phyloP scores from a whole-genome alignment of 139 green algal species.

The Diplosphaera chodatii region DNA sequence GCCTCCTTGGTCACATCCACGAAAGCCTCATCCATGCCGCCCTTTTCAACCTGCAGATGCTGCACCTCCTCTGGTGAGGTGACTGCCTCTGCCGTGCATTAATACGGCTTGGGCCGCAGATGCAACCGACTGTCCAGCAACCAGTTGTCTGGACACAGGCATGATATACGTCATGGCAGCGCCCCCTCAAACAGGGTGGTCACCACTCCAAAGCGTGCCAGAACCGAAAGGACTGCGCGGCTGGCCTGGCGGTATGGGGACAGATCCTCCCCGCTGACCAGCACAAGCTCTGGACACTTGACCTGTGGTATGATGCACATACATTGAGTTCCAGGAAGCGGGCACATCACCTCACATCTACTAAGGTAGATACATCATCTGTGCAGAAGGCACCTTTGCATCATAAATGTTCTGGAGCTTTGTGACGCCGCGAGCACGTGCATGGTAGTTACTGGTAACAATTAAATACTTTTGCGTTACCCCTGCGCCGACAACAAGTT shows the following conservation, averaged over 20 bases:
- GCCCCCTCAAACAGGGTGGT: too few species aligned
- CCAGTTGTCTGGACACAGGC: too few species aligned
- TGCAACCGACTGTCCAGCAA: too few species aligned
- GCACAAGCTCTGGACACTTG: slow-evolving; percentile 47
- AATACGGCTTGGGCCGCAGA: too few species aligned
- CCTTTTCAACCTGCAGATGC: slow-evolving; percentile 30
- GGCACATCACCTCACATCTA: too few species aligned
- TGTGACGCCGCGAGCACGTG: slow-evolving; percentile 55
- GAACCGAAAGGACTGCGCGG: slow-evolving; percentile 33
- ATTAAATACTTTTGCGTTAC: slow-evolving; percentile 78
- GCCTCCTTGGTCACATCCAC: slow-evolving; percentile 60
- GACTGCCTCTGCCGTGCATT: too few species aligned
- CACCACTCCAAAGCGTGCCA: slow-evolving; percentile 42
- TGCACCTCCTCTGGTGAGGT: too few species aligned
- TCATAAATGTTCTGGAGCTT: slow-evolving; percentile 74
- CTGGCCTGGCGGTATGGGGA: slow-evolving; percentile 41
- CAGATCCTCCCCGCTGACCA: slow-evolving; percentile 64
- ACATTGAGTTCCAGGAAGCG: too few species aligned
- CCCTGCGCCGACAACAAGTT: too few species aligned
- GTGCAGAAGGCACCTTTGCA: slow-evolving; percentile 31
- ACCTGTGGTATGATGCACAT: too few species aligned
- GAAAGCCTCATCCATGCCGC: slow-evolving; percentile 68
- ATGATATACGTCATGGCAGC: too few species aligned
- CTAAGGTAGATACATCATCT: too few species aligned
- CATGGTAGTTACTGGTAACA: slow-evolving; percentile 82